These are phyloP conservation scores for Suhomyces vadensis DNA, from an alignment of 805 yeast species.

Conservation along the genomic window DNA sequence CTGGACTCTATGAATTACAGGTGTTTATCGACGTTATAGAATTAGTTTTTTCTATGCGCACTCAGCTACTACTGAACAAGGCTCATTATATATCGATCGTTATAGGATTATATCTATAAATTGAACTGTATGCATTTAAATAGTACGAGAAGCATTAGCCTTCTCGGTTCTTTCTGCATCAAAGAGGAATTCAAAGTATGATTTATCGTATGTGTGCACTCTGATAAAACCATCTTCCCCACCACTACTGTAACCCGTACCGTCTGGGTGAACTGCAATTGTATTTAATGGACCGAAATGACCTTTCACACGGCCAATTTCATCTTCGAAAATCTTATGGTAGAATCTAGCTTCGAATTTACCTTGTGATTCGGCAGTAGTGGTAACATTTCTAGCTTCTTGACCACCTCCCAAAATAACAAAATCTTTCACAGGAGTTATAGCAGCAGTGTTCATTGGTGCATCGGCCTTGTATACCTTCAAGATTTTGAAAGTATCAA, in stretches of 20 bases:
- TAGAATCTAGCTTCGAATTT: constrained; percentile 94
- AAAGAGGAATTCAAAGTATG: constrained; percentile 88
- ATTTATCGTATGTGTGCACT: constrained; percentile 88
- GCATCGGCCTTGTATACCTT: constrained; percentile 85
- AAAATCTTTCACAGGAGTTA: constrained; percentile 90
- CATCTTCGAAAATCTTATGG: constrained; percentile 94
- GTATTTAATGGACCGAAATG: constrained; percentile 98
- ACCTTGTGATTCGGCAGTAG: constrained; percentile 92
- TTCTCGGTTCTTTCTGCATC: constrained; percentile 75
- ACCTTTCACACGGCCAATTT: constrained; percentile 95
- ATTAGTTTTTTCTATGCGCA: too few species aligned
- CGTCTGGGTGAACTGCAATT: constrained; percentile 92
- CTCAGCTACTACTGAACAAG: too few species aligned
- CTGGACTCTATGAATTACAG: too few species aligned
- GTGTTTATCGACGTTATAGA: too few species aligned
- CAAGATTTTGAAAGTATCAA: constrained; percentile 67
- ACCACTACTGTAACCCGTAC: constrained; percentile 91
- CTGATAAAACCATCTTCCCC: constrained; percentile 98
- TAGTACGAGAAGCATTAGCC: constrained; percentile 37
- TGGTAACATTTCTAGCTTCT: constrained; percentile 97
- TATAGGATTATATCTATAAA: constrained; percentile 1
- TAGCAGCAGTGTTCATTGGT: constrained; percentile 92
- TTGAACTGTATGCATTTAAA: constrained; percentile 2
- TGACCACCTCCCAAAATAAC: constrained; percentile 98
- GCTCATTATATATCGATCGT: background rate